Percentiles rank a stretch among this genome's conserved stretches.
phyloP scores from a whole-genome alignment of 176 grass and related monocot species.

The Ensete glaucum region DNA sequence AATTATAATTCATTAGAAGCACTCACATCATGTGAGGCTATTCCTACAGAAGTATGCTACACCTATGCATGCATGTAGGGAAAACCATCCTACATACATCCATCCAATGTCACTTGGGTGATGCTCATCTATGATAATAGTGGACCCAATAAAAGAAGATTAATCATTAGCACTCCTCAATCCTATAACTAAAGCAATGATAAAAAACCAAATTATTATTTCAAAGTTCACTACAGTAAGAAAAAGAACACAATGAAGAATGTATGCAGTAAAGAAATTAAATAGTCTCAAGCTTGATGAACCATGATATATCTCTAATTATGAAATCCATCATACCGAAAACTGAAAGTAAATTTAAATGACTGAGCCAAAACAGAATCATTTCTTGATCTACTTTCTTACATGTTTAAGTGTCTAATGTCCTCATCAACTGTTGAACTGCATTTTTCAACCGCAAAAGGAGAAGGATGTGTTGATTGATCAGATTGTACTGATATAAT shows the following conservation, averaged over 20 bases:
- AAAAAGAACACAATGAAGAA: too few relatives aligned
- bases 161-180: neutral
- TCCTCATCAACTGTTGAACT: slow-evolving; percentile 35
- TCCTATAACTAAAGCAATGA: neutral
- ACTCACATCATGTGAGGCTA: too few relatives aligned
- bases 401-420: slow-evolving; percentile 56
- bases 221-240: too few relatives aligned
- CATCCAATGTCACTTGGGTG: too few relatives aligned
- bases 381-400: slow-evolving; percentile 22
- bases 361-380: neutral
- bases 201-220: too few relatives aligned
- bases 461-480: slow-evolving; percentile 21
- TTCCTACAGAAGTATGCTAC: too few relatives aligned
- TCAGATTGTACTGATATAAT: slow-evolving; percentile 7
- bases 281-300: too few relatives aligned
- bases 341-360: slow-evolving; percentile 1
- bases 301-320: neutral
- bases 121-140: too few relatives aligned
- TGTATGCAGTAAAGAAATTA: too few relatives aligned
- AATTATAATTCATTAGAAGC: too few relatives aligned
- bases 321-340: neutral
- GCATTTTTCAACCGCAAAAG: slow-evolving; percentile 42
- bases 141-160: neutral
- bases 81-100: too few relatives aligned
- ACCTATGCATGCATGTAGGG: too few relatives aligned